phyloP scores from a whole-genome alignment of 2,329 filamentous ascomycete genomes.

The Scopulariopsis brevicaulis region DNA sequence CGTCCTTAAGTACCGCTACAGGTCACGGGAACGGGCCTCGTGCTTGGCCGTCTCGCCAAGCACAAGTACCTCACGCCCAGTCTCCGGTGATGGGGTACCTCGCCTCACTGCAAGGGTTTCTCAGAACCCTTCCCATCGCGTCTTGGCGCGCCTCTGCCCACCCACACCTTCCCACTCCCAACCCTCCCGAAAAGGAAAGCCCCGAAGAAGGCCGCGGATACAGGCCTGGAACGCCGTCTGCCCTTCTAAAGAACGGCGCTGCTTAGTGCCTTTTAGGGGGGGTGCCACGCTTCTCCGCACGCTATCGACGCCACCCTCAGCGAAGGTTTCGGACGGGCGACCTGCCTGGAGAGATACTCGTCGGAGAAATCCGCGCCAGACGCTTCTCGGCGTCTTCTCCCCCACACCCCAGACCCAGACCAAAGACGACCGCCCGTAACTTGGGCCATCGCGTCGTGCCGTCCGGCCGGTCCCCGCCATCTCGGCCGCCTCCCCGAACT shows the following conservation, averaged over 20 bases:
- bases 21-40: background rate
- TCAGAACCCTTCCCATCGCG: background rate
- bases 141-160: background rate
- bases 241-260: background rate
- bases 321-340: too few species aligned
- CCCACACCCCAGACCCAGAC: too few species aligned
- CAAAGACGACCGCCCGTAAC: too few species aligned
- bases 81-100: too few species aligned
- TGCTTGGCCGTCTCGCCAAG: background rate
- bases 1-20: background rate
- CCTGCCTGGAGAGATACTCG: too few species aligned
- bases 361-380: too few species aligned
- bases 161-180: background rate
- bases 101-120: too few species aligned
- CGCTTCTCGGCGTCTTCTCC: too few species aligned
- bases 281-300: background rate
- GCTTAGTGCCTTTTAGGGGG: background rate
- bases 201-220: background rate
- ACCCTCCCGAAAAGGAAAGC: background rate
- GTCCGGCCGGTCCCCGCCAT: too few species aligned
- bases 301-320: background rate
- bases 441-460: too few species aligned
- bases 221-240: background rate
- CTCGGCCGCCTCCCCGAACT: too few species aligned
- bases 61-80: too few species aligned